Evolutionary conservation across 78 protist genomes (phyloP).

Genomic region (Bodo saltans): DNA sequence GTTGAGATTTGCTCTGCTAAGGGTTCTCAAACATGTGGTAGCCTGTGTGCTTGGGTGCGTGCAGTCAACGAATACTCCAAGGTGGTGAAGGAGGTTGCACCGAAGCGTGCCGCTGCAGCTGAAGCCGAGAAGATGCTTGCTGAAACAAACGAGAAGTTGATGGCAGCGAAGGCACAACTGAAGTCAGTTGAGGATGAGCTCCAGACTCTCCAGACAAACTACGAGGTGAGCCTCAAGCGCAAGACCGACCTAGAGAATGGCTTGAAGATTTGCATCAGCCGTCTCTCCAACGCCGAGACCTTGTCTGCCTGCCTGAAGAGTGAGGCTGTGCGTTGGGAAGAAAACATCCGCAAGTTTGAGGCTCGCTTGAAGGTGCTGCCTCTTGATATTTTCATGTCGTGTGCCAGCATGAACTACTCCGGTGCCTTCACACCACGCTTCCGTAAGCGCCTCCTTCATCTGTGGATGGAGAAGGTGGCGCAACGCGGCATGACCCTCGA

Average conservation of each 20-base stretch:
- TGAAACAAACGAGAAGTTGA: conserved; percentile 29
- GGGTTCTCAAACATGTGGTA: conserved; percentile 46
- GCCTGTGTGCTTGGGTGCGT: conserved; percentile 74
- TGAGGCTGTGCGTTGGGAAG: conserved; percentile 68
- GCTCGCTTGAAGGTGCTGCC: conserved; percentile 11
- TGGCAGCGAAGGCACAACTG: conserved; percentile 38
- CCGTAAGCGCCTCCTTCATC: conserved; percentile 26
- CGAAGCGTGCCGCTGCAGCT: conserved; percentile 21
- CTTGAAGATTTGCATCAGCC: conserved; percentile 15
- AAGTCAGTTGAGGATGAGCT: conserved; percentile 14
- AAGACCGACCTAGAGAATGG: conserved; percentile 32
- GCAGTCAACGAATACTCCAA: conserved; percentile 59
- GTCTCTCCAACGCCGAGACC: conserved; percentile 52
- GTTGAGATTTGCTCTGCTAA: conserved; percentile 38
- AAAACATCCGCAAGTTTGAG: background rate
- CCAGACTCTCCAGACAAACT: background rate
- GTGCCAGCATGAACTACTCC: conserved; percentile 65
- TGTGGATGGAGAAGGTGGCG: conserved; percentile 40
- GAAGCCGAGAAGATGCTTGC: conserved; percentile 32
- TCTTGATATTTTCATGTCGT: conserved; percentile 59
- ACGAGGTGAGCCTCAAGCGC: background rate
- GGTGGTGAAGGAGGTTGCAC: conserved; percentile 58
- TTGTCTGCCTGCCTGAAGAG: conserved; percentile 48
- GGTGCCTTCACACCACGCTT: conserved; percentile 72
- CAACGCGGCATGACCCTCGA: conserved; percentile 3